phyloP scores from a whole-genome alignment of 768 basidiomycete genomes.

The Lanmaoa rubissima region DNA sequence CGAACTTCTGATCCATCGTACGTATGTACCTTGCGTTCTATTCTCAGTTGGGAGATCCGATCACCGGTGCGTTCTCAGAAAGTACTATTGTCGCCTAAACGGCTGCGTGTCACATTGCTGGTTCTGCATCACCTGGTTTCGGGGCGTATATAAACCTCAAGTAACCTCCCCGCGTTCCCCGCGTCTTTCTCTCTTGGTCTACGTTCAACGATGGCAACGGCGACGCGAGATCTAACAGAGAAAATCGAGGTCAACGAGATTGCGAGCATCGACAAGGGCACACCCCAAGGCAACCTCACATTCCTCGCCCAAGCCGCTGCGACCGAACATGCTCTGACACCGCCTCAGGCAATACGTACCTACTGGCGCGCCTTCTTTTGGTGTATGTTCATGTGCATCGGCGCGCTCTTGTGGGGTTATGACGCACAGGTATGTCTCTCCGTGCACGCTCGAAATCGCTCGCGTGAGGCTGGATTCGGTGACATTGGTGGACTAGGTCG shows the following conservation, averaged over 20 bases:
- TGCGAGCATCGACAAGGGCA: constrained; percentile 10
- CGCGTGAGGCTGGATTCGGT: not conserved
- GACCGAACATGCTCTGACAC: constrained; percentile 19
- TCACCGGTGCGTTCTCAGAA: not conserved
- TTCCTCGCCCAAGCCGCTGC: constrained; percentile 24
- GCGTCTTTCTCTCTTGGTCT: not conserved
- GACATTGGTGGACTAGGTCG: constrained; percentile 8
- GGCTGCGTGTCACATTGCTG: not conserved
- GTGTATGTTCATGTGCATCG: constrained; percentile 26
- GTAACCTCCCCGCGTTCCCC: not conserved
- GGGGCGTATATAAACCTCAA: not conserved
- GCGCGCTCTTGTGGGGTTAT: constrained; percentile 28
- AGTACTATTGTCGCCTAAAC: too few relatives aligned
- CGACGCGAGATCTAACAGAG: not conserved
- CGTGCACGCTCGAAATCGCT: not conserved
- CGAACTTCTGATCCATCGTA: too few relatives aligned
- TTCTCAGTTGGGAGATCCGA: not conserved
- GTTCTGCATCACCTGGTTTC: not conserved
- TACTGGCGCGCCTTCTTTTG: constrained; percentile 27
- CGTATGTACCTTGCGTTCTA: too few relatives aligned
- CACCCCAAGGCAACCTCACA: constrained; percentile 10
- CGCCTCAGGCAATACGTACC: constrained; percentile 19
- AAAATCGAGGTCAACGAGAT: constrained; percentile 5
- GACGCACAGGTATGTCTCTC: constrained; percentile 21
- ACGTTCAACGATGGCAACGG: constrained; percentile 5